phyloP scores from a whole-genome alignment of 306 rosid genomes.

The Pachyrhizus erosus region DNA sequence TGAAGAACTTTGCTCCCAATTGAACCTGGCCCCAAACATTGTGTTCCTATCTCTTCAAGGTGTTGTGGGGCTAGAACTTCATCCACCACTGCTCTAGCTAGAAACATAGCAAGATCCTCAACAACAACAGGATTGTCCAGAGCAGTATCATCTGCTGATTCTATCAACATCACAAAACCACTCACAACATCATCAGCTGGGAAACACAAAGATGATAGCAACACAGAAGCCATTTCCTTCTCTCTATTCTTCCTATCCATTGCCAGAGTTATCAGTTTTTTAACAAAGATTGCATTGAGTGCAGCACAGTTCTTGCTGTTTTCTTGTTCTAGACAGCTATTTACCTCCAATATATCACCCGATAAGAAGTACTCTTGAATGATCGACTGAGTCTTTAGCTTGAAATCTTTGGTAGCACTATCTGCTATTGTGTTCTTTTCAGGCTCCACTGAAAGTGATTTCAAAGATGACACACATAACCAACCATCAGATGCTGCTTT shows the following conservation, averaged over 20 bases:
- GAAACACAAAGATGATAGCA: slow-evolving; percentile 69
- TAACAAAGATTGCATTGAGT: slow-evolving; percentile 70
- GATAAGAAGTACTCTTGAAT: slow-evolving; percentile 78
- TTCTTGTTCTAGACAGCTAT: slow-evolving; percentile 60
- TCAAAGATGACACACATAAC: slow-evolving; percentile 72
- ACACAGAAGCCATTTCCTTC: slow-evolving; percentile 80
- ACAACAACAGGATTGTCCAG: slow-evolving; percentile 71
- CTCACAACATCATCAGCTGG: slow-evolving; percentile 71
- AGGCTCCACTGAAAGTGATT: slow-evolving; percentile 57
- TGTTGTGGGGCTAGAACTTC: slow-evolving; percentile 75
- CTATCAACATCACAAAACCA: slow-evolving; percentile 72
- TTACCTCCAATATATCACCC: slow-evolving; percentile 65
- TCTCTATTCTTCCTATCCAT: slow-evolving; percentile 81
- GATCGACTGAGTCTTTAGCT: slow-evolving; percentile 62
- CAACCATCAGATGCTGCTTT: slow-evolving; percentile 85
- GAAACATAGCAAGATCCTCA: slow-evolving; percentile 82
- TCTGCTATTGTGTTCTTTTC: slow-evolving; percentile 53
- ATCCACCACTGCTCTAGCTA: slow-evolving; percentile 73
- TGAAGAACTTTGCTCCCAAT: slow-evolving; percentile 62
- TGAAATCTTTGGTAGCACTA: slow-evolving; percentile 56
- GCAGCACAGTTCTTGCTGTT: slow-evolving; percentile 46
- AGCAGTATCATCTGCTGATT: slow-evolving; percentile 79
- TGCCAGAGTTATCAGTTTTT: slow-evolving; percentile 66
- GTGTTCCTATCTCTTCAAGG: slow-evolving; percentile 72
- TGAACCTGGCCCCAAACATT: slow-evolving; percentile 49